Evolutionary conservation across 257 asterid genomes (phyloP).

Genomic region (Knoxia roxburghii): DNA sequence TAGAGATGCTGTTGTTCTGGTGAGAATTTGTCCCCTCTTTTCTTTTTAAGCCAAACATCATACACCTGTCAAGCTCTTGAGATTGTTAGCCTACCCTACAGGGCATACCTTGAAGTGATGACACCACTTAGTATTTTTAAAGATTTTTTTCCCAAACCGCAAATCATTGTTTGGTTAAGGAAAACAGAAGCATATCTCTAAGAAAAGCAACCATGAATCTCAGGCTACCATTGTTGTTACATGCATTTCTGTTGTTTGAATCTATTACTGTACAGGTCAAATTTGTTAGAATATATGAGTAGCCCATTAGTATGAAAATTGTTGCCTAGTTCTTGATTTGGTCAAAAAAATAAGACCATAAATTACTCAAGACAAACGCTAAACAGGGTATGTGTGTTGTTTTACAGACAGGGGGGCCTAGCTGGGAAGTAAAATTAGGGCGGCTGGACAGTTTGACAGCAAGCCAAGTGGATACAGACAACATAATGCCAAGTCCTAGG

Average conservation of each 20-base stretch:
- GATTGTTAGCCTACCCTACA: not conserved
- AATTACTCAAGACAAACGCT: not conserved
- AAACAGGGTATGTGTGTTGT: not conserved
- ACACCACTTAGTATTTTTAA: too few relatives aligned
- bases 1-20: slow-evolving; percentile 90
- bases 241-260: too few relatives aligned
- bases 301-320: too few relatives aligned
- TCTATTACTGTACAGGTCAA: not conserved
- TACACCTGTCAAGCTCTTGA: not conserved
- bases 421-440: slow-evolving; percentile 83
- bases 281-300: not conserved
- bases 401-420: slow-evolving; percentile 83
- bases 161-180: not conserved
- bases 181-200: not conserved
- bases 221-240: too few relatives aligned
- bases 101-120: too few relatives aligned
- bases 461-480: slow-evolving; percentile 66
- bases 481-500: slow-evolving; percentile 93
- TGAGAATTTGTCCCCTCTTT: slow-evolving; percentile 11
- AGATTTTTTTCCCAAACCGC: not conserved
- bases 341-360: not conserved
- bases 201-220: too few relatives aligned
- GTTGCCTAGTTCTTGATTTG: not conserved
- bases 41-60: not conserved
- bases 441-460: slow-evolving; percentile 83